Evolutionary conservation across 2,329 filamentous ascomycete genomes (phyloP), one percentile per base, ranked within the genome.

Genomic region (Epichloe festucae): DNA sequence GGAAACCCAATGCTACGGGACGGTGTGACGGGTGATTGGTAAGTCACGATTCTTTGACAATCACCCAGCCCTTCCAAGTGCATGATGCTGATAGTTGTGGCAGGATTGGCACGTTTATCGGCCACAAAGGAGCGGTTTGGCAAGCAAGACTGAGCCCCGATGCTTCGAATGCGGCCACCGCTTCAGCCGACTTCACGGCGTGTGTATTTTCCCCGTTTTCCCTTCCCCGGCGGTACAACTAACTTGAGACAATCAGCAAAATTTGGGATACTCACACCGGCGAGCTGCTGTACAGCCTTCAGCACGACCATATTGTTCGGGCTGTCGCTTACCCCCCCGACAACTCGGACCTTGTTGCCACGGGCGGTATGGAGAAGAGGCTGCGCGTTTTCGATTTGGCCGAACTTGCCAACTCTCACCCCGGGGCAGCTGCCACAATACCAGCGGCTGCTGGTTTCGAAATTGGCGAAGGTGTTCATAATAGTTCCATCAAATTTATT

Each of bases 1-100:
- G 91, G 91, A 64, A 97, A 97, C 67, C 93, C 93, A 48, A 97
- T 97, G 90, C 85, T 98, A 60, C 87, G 93, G 58, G 89, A 97
- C 71, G 93, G 93, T 56, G 79, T 94, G 55, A 98, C 91, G 46
- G 93, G 93, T 53, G 90, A 96, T 68, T 96, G 90, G 87, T 87
- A 73, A 54, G 74, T 59, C 46, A 12, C 12, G 23, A 8, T 11
- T 15, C 11, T 40, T 11, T 17, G 11, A 21, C 21, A 38, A 15
- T 5, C 3, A 7, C 14, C 15, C 19, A 17, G 15, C 15, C 3
- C 15, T 19, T 46, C 2, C 12, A 46, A 3, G 17, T 42, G n/a
- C 11, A 34, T 19, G 2, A 46, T 52, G 8, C 43, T 54, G 14
- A 54, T 34, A 19, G 10, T 2, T 4, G 8, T 11, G 8, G 87